Base-by-base conservation (phyloP, 345 rosid genomes). In the Rhizophora mangle region DNA sequence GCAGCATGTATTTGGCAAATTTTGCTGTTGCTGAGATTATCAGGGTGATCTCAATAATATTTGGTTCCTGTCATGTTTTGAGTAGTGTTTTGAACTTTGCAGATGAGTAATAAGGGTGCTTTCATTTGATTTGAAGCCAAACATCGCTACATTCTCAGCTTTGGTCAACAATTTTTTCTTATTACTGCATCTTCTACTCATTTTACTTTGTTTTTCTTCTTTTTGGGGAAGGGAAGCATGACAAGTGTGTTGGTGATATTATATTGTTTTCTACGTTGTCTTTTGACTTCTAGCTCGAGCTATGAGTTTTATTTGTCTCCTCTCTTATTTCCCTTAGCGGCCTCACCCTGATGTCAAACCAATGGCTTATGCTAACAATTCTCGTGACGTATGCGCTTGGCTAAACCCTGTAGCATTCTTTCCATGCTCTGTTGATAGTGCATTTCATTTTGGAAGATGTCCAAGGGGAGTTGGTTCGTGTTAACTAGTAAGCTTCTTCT, bases 101-200 rank as follows among this genome's bases (percentile, higher is more conserved):
- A 92, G 98, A 95, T 92, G 99, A 96, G 96, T 69, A 95, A 95
- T 80, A 92, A 92, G 76, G 98, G 99, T 65, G 99, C 99, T 51
- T 90, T 85, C 69, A 95, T 95, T 73, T 91, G 89, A 52, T 95
- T 92, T 59, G 96, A 88, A 90, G 87, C 96, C 98, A 49, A 85
- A 95, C 70, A 81, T 95, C 63, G 91, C 87, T 57, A 86, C 99
- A 36, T 92, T 92, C 87, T 82, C 99, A 37, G 93, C 99, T 26
- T 94, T 95, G 95, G 98, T 90, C 60, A 88, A 97, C 85, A 34
- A 60, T 66, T 63, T 56, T 57, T 62, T 31, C 60, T 46, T 51
- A 18, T 7, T 53, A 37, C 4, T 15, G 18, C 2, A 26, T 69
- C 15, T 1, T 68, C 15, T 9, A 3, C 46, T 8, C 15, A 6